Evolutionary conservation across 306 rosid species (phyloP).

Genomic region (Dryas alaskensis): DNA sequence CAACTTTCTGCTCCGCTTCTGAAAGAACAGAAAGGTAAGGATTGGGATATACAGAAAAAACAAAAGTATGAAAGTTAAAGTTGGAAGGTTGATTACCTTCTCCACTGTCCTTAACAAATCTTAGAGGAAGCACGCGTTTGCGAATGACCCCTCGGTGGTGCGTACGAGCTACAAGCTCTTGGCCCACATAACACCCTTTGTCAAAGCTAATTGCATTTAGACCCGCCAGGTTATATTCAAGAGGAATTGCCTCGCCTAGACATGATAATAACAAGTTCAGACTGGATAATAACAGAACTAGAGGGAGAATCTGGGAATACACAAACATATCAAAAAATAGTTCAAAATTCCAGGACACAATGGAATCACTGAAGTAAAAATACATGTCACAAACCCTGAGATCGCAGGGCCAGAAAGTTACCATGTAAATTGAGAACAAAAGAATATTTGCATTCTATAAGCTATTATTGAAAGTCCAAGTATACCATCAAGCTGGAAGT

Average conservation of each 20-base stretch:
- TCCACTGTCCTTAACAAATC: conserved; percentile 51
- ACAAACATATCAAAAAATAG: background rate
- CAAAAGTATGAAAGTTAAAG: conserved; percentile 6
- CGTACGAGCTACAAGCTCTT: conserved; percentile 84
- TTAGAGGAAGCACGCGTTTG: conserved; percentile 71
- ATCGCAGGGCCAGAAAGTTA: background rate
- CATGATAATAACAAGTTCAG: conserved; percentile 14
- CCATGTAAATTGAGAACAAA: background rate
- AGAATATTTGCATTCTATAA: background rate
- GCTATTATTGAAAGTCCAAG: background rate
- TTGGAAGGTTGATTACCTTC: conserved; percentile 45
- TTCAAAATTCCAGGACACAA: background rate
- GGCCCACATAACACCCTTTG: conserved; percentile 95
- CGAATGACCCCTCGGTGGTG: conserved; percentile 89
- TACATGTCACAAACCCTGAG: background rate
- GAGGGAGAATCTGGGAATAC: background rate
- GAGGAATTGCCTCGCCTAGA: conserved; percentile 87
- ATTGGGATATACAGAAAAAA: background rate
- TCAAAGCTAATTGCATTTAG: conserved; percentile 92
- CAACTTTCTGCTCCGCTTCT: conserved; percentile 52
- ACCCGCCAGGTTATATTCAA: conserved; percentile 84
- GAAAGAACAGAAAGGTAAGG: conserved; percentile 25
- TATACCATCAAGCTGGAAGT: background rate
- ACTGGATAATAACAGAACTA: background rate
- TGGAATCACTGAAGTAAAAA: background rate